phyloP scores from a whole-genome alignment of 768 basidiomycete species.

The Leccinum disarticulatum region DNA sequence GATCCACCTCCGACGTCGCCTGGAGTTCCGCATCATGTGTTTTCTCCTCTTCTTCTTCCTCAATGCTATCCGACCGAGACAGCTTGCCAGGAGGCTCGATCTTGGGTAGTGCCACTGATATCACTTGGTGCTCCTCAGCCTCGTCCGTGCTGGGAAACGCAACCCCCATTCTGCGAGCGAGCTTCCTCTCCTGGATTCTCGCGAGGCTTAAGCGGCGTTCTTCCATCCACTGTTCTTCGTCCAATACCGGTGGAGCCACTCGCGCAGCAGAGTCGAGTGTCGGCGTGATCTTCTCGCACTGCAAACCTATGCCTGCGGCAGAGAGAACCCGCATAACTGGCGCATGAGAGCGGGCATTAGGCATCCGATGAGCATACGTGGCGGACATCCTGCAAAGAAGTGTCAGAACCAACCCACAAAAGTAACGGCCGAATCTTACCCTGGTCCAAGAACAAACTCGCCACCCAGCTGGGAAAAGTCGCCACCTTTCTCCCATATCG shows the following conservation, averaged over 20 bases:
- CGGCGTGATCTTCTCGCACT: conserved; percentile 22
- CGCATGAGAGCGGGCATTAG: conserved; percentile 67
- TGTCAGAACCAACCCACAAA: conserved; percentile 2
- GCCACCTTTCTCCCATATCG: conserved; percentile 78
- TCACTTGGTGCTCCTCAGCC: conserved; percentile 15
- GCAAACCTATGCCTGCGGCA: conserved; percentile 50
- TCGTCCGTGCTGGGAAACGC: conserved; percentile 15
- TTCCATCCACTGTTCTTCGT: conserved; percentile 38
- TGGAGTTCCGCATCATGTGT: conserved; percentile 10
- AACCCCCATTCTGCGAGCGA: conserved; percentile 33
- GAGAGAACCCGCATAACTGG: conserved; percentile 68
- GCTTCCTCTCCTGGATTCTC: conserved; percentile 33
- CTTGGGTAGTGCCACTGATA: conserved; percentile 12
- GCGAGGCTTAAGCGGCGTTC: conserved; percentile 34
- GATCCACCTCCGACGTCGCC: background rate
- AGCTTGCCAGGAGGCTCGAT: conserved; percentile 26
- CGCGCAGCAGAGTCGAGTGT: conserved; percentile 6
- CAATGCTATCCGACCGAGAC: conserved; percentile 33
- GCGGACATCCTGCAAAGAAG: conserved; percentile 51
- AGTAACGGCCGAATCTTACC: conserved; percentile 44
- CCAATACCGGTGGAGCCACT: conserved; percentile 9
- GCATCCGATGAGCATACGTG: conserved; percentile 85
- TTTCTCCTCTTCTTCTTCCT: conserved; percentile 32
- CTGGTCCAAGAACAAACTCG: conserved; percentile 77
- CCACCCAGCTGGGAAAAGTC: conserved; percentile 82